Evolutionary conservation across 495 filamentous ascomycete species (phyloP), one percentile per base, ranked within the genome.

Genomic region (Sordaria brevicollis): DNA sequence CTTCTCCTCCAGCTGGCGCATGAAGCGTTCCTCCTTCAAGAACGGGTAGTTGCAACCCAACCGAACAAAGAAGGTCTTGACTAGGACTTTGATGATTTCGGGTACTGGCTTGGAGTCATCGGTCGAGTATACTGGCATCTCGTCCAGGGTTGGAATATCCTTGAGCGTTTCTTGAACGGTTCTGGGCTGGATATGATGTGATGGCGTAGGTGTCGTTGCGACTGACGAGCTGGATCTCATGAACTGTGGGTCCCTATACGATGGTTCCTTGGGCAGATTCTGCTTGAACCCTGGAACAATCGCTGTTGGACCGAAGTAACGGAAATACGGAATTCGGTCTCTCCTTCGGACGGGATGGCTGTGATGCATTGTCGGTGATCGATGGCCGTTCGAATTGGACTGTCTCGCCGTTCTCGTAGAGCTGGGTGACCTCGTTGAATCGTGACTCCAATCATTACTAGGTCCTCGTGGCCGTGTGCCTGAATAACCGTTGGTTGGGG

Each of bases 251-350:
- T 62, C 49, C 49, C 49, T 62, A 17, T 31, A 25, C 13, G 49
- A 62, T 11, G 49, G 49, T 33, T 62, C 49, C 33, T 17, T 62
- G 49, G 49, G 49, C 25, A 95, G 90, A 90, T 94, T 93, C 75
- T 94, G 91, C 78, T 94, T 96, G 79, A 92, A 94, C n/a, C 92
- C 92, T 3, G 92, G 92, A 38, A 94, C 91, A 73, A 96, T 96
- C 69, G 92, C 92, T 3, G 92, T 96, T 1, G 92, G 91, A 0
- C 92, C 92, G 76, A 94, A 94, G 75, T 94, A 96, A 57, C 92
- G 83, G 77, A 94, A 96, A 76, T 93, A 96, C 2, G 92, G 92
- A 68, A 94, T 90, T 67, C 92, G 90, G 71, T 83, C 82, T 65
- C 81, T 90, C 82, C 49, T 62, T 1, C 49, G 5, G 15, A 49